A percentile compares a stretch with the other conserved stretches of the same genome.
These are phyloP conservation scores for Flaveria bidentis DNA, from an alignment of 129 eudicot species.

Conservation along the genomic window DNA sequence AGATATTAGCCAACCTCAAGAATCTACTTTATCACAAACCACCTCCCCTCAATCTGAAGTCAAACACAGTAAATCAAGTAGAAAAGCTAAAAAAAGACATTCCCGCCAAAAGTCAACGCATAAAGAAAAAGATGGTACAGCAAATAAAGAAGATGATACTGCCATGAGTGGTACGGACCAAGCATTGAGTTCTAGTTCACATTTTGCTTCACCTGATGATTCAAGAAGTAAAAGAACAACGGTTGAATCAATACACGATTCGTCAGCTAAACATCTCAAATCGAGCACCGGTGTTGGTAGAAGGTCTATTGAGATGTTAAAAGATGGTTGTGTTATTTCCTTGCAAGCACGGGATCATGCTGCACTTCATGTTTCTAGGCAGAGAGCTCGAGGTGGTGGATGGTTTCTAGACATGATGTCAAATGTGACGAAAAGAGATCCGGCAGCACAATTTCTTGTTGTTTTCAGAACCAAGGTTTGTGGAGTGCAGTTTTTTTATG, in stretches of 20 bases:
- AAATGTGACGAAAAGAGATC: conserved; percentile 86
- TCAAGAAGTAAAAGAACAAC: conserved; percentile 61
- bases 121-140: conserved; percentile 66
- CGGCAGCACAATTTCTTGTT: conserved; percentile 95
- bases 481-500: background rate
- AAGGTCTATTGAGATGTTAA: conserved; percentile 59
- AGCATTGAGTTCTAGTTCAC: conserved; percentile 82
- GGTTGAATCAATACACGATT: conserved; percentile 54
- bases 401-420: conserved; percentile 84
- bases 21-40: conserved; percentile 50
- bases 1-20: conserved; percentile 55
- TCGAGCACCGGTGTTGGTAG: conserved; percentile 42
- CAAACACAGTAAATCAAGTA: conserved; percentile 86
- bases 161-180: conserved; percentile 91
- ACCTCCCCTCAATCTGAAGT: conserved; percentile 63
- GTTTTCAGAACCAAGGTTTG: conserved; percentile 84
- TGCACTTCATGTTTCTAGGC: conserved; percentile 85
- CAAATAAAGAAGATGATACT: conserved; percentile 75
- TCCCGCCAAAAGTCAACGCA: conserved; percentile 76
- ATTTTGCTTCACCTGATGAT: conserved; percentile 88
- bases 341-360: conserved; percentile 62
- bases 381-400: conserved; percentile 93
- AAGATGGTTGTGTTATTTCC: conserved; percentile 87
- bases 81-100: conserved; percentile 90
- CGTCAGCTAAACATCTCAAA: conserved; percentile 45